phyloP scores from a whole-genome alignment of 2,329 filamentous ascomycete species.

The Pezicula rhizophila region DNA sequence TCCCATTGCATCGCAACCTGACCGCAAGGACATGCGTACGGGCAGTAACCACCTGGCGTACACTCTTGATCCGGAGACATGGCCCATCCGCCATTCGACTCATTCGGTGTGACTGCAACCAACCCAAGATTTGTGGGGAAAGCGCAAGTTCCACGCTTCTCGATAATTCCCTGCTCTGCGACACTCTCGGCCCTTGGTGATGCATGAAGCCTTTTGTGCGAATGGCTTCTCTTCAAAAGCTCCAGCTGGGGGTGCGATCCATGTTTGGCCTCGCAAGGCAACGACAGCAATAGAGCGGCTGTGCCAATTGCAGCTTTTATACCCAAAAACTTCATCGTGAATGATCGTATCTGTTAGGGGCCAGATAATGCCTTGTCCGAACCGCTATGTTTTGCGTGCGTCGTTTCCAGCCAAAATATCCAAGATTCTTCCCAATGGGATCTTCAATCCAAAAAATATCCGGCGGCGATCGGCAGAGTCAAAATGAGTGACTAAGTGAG shows the following conservation, averaged over 20 bases:
- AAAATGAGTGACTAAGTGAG: background rate
- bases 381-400: background rate
- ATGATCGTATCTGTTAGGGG: conserved; percentile 1
- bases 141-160: conserved; percentile 41
- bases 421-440: background rate
- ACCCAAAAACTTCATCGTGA: conserved; percentile 47
- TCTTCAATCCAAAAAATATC: background rate
- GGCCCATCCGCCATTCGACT: conserved; percentile 68
- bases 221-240: conserved; percentile 19
- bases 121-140: conserved; percentile 64
- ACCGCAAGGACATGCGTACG: conserved; percentile 69
- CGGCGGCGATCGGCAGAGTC: background rate
- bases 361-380: background rate
- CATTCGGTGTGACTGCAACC: conserved; percentile 58
- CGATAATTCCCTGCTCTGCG: conserved; percentile 10
- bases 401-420: background rate
- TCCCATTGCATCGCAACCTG: conserved; percentile 78
- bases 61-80: conserved; percentile 72
- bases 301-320: conserved; percentile 44
- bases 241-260: conserved; percentile 20
- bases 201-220: conserved; percentile 16
- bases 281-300: conserved; percentile 40
- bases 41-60: conserved; percentile 62
- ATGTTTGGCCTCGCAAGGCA: conserved; percentile 22
- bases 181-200: conserved; percentile 17